Evolutionary conservation across 1,139 yeast genomes (phyloP), one percentile per base, ranked within the genome.

Genomic region (Geotrichum candidum): DNA sequence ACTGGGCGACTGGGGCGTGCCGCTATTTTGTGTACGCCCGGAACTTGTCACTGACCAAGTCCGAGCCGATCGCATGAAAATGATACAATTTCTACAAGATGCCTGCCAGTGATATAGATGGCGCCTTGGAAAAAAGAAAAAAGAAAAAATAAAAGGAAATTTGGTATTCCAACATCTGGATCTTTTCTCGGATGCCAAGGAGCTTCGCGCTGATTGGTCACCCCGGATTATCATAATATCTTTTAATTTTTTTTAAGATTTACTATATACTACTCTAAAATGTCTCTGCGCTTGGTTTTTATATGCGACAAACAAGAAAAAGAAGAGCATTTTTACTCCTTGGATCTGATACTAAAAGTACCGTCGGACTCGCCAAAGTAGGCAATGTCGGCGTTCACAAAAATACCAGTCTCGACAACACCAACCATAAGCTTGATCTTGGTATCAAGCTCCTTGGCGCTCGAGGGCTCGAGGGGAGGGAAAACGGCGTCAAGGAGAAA

Each of bases 321-420:
- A 25, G 27, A 25, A 25, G 27, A n/a, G 22, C 18, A 9, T 31
- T 25, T 29, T 25, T 29, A 29, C 29, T 11, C 45, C 52, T 57
- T 50, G 41, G 61, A 53, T 57, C 63, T 54, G 23, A 64, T 52
- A 13, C 68, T 68, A 54, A 68, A 67, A 48, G 83, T 76, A 4
- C 97, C 97, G 68, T 82, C 82, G 62, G 84, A 81, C 72, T 87
- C 91, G 57, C 99, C 99, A 73, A 94, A 90, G 76, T 91, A 94
- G 3, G 94, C 94, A 72, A 84, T 87, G 58, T 79, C 78, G 29
- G 96, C 95, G 61, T 80, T 80, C 63, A 86, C 83, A 76, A 95
- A 95, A 65, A 94, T 78, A 1, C 99, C 99, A 13, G 97, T 92
- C 74, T 95, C 99, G 33, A 95, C 98, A 31, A 95, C 98, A 58